These are phyloP conservation scores for Pittosporum tobira DNA, from an alignment of 129 eudicot genomes.

Conservation along the genomic window DNA sequence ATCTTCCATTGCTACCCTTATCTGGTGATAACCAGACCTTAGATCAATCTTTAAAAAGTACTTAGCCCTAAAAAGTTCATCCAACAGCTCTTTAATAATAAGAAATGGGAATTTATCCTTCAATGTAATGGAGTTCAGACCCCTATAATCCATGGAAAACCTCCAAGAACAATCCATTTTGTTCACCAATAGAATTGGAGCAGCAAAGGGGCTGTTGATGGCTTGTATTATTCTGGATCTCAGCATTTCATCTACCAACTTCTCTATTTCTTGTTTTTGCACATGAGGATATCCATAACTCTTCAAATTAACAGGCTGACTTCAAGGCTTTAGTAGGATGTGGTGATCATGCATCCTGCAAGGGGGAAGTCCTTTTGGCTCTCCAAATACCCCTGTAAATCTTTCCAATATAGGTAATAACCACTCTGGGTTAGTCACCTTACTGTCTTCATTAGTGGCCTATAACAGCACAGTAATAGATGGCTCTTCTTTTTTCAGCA, in stretches of 20 bases:
- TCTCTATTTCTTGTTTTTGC: constrained; percentile 2
- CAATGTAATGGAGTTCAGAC: background rate
- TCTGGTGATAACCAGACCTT: background rate
- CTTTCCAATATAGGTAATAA: too few relatives aligned
- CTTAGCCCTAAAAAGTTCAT: background rate
- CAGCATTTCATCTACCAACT: background rate
- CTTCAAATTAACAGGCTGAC: background rate
- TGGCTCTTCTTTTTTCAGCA: background rate
- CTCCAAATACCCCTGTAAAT: background rate
- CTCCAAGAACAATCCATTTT: background rate
- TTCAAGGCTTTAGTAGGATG: background rate
- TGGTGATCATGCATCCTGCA: background rate
- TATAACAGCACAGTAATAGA: background rate
- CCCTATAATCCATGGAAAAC: constrained; percentile 3
- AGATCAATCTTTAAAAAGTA: background rate
- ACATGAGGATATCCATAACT: background rate
- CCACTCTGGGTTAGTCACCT: too few relatives aligned
- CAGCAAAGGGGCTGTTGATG: background rate
- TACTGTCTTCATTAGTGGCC: background rate
- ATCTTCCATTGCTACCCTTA: background rate
- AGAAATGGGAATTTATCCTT: constrained; percentile 4
- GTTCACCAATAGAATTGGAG: background rate
- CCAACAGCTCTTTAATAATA: background rate
- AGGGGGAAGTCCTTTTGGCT: background rate
- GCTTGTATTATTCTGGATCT: background rate